Conservation (phyloP, 2,329 filamentous ascomycete genomes). For the Mycosphaerelloides madeirae region DNA sequence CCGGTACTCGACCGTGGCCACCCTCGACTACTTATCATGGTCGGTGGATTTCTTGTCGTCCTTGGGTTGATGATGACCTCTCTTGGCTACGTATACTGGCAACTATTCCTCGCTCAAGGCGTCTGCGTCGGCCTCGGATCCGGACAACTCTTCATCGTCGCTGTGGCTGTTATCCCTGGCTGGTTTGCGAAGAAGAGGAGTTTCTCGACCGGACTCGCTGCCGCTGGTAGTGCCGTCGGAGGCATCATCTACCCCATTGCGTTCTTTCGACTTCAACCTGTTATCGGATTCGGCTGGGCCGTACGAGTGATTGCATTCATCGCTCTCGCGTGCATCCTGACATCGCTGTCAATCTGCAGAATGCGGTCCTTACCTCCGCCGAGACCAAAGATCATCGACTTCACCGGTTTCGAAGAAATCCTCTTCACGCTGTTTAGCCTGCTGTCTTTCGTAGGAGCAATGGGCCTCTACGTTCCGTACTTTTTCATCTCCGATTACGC, state of each 20-base stretch:
- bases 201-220: slow-evolving; percentile 55
- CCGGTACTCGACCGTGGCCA: slow-evolving; percentile 49
- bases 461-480: slow-evolving; percentile 42
- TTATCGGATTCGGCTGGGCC: slow-evolving; percentile 51
- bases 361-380: slow-evolving; percentile 39
- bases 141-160: slow-evolving; percentile 59
- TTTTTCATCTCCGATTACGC: slow-evolving; percentile 58
- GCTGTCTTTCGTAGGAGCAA: slow-evolving; percentile 38
- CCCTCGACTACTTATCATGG: slow-evolving; percentile 37
- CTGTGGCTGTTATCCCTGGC: slow-evolving; percentile 59
- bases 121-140: slow-evolving; percentile 35
- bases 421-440: slow-evolving; percentile 21
- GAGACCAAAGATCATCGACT: slow-evolving; percentile 11
- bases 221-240: slow-evolving; percentile 49
- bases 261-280: slow-evolving; percentile 49
- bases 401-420: slow-evolving; percentile 2
- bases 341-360: slow-evolving; percentile 34
- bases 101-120: slow-evolving; percentile 51
- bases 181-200: slow-evolving; percentile 56
- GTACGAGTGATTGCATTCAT: slow-evolving; percentile 48
- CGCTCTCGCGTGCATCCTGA: slow-evolving; percentile 24
- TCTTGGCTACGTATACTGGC: slow-evolving; percentile 46
- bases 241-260: slow-evolving; percentile 48
- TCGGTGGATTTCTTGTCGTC: slow-evolving; percentile 38
- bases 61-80: slow-evolving; percentile 50